Base-by-base conservation (phyloP, 257 asterid genomes). In the Salvia splendens region DNA sequence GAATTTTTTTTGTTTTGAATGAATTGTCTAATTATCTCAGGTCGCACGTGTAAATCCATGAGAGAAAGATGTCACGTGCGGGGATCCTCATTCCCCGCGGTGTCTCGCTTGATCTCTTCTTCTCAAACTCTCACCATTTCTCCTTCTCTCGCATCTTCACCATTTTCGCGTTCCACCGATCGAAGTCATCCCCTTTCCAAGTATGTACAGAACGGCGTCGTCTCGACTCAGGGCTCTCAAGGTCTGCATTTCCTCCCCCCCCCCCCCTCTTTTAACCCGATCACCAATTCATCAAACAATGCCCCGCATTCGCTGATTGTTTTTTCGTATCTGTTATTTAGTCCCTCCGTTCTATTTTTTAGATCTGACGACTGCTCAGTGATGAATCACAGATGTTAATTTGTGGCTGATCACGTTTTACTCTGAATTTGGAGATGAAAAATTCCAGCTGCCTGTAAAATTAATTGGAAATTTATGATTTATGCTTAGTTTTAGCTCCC, bases 191-290 rank as follows among this genome's bases (percentile, higher is more conserved):
- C 68, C 2, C 40, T 62, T 2, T 30, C 24, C 35, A 52, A 77
- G 56, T 78, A 89, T 89, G 96, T 81, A 87, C 55, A 84, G 93
- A 74, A 50, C 83, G 20, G 83, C 93, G 33, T 79, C 92, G 52
- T 86, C 85, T 61, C 85, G 91, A 61, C 68, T 86, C 43, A 71
- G 91, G 72, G 84, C 74, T 60, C 85, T 87, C 77, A 89, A 89
- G 93, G 96, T 87, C 48, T 8, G 71, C 61, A 28, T 36, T 43
- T 43, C 60, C 54, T 24, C 32, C 20, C 28, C 2, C 16, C 28
- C 2, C 16, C 49, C 30, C n/a, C 43, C n/a, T 8, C 55, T 12
- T 61, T 11, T 10, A 62, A 61, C 65, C 69, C 64, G 45, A 41
- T 56, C 55, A 52, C 8, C 68, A 24, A 3, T 2, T 17, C 24